These are phyloP conservation scores for Trichothecium roseum DNA, from an alignment of 2,329 filamentous ascomycete species.

Conservation along the genomic window DNA sequence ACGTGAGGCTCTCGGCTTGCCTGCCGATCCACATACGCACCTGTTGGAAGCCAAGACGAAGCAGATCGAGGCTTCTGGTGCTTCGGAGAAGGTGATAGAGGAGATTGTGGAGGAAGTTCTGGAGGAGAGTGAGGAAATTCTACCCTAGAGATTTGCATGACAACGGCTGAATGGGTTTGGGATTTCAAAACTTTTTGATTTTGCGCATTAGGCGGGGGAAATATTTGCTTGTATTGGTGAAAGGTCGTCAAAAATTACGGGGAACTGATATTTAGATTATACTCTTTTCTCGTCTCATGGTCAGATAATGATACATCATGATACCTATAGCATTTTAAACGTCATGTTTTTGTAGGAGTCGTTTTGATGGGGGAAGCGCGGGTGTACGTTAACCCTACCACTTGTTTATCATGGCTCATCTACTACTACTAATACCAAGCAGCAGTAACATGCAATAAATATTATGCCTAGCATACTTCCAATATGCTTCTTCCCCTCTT, in stretches of 20 bases:
- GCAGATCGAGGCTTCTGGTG: slow-evolving; percentile 39
- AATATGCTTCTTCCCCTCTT: too few relatives aligned
- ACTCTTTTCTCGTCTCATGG: background rate
- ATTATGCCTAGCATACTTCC: too few relatives aligned
- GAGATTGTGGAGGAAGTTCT: slow-evolving; percentile 77
- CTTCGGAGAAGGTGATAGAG: slow-evolving; percentile 74
- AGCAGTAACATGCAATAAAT: too few relatives aligned
- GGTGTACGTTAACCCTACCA: too few relatives aligned
- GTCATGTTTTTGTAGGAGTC: too few relatives aligned
- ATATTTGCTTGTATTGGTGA: slow-evolving; percentile 23
- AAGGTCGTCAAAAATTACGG: slow-evolving; percentile 4
- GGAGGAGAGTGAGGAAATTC: slow-evolving; percentile 75
- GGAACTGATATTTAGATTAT: too few relatives aligned
- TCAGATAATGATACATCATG: slow-evolving; percentile 1
- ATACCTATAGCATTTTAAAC: background rate
- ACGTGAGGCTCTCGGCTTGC: slow-evolving; percentile 55
- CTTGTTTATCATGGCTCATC: too few relatives aligned
- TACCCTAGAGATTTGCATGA: slow-evolving; percentile 20
- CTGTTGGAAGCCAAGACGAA: slow-evolving; percentile 47
- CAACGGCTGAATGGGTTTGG: background rate
- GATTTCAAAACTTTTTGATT: slow-evolving; percentile 10
- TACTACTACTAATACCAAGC: too few relatives aligned
- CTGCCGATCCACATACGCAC: slow-evolving; percentile 52
- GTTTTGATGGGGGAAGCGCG: too few relatives aligned
- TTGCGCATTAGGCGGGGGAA: slow-evolving; percentile 16